Conservation (phyloP, 1,139 yeast genomes). For the Yamadazyma triangularis region DNA sequence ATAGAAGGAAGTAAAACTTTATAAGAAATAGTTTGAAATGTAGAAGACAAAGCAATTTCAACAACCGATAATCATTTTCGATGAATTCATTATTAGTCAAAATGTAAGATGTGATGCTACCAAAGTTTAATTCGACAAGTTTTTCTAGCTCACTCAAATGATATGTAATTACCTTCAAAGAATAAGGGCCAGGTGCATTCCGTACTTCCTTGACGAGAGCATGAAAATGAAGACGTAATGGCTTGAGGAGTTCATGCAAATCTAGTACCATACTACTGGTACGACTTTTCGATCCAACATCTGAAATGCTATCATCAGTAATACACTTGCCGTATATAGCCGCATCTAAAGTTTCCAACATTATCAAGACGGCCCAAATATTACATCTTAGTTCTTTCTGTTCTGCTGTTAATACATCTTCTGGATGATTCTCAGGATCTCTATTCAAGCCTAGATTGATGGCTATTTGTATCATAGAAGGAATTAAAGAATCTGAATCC, state of each 20-base stretch:
- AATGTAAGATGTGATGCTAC: neutral
- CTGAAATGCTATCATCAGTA: neutral
- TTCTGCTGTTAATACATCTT: constrained; percentile 23
- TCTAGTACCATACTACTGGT: neutral
- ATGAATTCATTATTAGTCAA: neutral
- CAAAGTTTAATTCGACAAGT: neutral
- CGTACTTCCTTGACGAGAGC: neutral
- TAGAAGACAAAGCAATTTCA: neutral
- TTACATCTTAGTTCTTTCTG: constrained; percentile 42
- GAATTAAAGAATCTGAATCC: constrained; percentile 9
- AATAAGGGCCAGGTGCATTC: neutral
- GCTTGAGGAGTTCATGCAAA: neutral
- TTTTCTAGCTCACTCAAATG: neutral
- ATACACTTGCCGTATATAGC: constrained; percentile 8
- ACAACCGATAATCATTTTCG: neutral
- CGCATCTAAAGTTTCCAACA: constrained; percentile 10
- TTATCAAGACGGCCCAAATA: constrained; percentile 27
- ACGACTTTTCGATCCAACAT: neutral
- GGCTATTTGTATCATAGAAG: constrained; percentile 40
- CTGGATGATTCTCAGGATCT: constrained; percentile 33
- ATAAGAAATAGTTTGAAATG: constrained; percentile 15
- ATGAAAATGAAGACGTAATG: neutral
- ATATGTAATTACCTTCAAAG: neutral
- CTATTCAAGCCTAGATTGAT: constrained; percentile 49
- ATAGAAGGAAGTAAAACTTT: constrained; percentile 20